Evolutionary conservation across 2,329 filamentous ascomycete species (phyloP).

Genomic region (Berkeleyomyces rouxiae): DNA sequence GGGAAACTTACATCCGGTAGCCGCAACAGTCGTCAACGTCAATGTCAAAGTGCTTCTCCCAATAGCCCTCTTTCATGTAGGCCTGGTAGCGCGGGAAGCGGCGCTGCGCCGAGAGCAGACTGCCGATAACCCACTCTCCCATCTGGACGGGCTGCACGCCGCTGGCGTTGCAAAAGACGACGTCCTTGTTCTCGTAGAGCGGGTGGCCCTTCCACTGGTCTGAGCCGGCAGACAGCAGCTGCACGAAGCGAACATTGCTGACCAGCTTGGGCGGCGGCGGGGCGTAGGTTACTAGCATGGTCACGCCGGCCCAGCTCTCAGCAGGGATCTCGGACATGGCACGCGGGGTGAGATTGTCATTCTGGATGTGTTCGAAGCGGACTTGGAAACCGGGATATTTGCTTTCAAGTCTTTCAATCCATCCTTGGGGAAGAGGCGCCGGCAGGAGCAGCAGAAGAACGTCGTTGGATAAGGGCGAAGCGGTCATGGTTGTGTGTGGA

Average conservation of each 20-base stretch:
- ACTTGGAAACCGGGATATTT: conserved; percentile 30
- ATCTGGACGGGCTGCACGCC: conserved; percentile 43
- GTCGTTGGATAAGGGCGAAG: conserved; percentile 20
- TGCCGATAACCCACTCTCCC: conserved; percentile 38
- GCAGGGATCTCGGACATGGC: conserved; percentile 18
- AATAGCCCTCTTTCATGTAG: conserved; percentile 27
- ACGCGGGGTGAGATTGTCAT: conserved; percentile 19
- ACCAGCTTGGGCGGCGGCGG: conserved; percentile 28
- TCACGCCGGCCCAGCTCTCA: conserved; percentile 32
- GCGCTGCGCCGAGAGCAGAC: conserved; percentile 34
- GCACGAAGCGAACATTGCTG: conserved; percentile 34
- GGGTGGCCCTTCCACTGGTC: conserved; percentile 31
- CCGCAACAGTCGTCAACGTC: conserved; percentile 28
- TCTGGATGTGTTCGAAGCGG: conserved; percentile 16
- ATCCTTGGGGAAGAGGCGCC: conserved; percentile 19
- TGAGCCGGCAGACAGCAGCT: conserved; percentile 37
- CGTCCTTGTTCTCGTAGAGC: conserved; percentile 32
- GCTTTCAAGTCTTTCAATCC: conserved; percentile 23
- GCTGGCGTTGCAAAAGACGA: conserved; percentile 37
- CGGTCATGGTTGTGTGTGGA: not conserved
- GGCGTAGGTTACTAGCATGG: conserved; percentile 29
- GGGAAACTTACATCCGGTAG: conserved; percentile 30
- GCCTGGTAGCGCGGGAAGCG: conserved; percentile 30
- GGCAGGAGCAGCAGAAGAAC: conserved; percentile 29
- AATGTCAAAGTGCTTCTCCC: conserved; percentile 23